phyloP scores from a whole-genome alignment of 2,329 filamentous ascomycete species.

The Ceratocystis eucalypticola region DNA sequence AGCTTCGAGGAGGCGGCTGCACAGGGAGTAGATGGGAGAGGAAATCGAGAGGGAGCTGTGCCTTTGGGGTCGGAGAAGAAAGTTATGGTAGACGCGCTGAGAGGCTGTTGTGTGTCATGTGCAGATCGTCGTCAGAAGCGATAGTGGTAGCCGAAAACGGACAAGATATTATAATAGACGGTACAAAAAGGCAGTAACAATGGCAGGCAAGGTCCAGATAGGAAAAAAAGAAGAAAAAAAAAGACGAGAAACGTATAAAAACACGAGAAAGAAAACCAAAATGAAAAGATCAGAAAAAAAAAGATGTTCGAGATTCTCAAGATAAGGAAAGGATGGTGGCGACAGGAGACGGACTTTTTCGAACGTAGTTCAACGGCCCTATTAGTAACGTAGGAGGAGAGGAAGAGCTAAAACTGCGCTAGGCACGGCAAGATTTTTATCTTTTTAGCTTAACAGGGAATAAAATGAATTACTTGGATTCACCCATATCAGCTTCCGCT shows the following conservation, averaged over 20 bases:
- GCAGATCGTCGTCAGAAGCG: too few relatives aligned
- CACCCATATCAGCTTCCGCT: too few relatives aligned
- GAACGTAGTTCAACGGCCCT: conserved; percentile 4
- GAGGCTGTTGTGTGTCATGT: too few relatives aligned
- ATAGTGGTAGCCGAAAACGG: too few relatives aligned
- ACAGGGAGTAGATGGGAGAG: too few relatives aligned
- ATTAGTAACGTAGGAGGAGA: background rate
- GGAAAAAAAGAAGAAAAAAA: background rate
- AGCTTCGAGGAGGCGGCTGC: too few relatives aligned
- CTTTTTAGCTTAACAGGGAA: too few relatives aligned
- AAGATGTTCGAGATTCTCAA: background rate
- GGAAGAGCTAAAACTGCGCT: conserved; percentile 8
- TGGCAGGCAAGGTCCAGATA: background rate
- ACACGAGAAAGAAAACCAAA: background rate
- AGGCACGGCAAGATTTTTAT: conserved; percentile 6
- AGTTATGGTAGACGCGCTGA: too few relatives aligned
- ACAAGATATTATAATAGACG: background rate
- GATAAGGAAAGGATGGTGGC: conserved; percentile 4
- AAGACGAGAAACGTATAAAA: background rate
- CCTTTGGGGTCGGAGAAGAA: too few relatives aligned
- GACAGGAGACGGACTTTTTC: background rate
- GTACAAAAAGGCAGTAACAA: background rate
- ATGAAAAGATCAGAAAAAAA: background rate
- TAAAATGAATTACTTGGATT: too few relatives aligned
- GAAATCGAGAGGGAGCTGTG: too few relatives aligned